phyloP scores from a whole-genome alignment of 75 land plant species.

The Pinus albicaulis region DNA sequence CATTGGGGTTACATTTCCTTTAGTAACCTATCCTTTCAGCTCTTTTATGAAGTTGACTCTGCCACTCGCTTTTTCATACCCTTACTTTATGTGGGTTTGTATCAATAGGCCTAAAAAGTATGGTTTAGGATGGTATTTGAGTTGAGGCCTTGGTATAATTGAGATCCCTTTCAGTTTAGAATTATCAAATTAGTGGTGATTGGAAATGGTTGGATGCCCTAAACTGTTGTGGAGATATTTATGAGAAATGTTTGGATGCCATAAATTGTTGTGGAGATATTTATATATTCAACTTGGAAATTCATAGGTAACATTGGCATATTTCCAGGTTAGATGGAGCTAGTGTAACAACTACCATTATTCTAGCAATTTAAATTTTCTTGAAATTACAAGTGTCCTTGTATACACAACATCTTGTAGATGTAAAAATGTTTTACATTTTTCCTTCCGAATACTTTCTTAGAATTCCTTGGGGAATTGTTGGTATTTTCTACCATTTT shows the following conservation, averaged over 20 bases:
- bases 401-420: constrained; percentile 69
- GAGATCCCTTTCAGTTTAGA: no score
- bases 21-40: no score
- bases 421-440: constrained; percentile 72
- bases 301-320: constrained; percentile 87
- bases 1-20: no score
- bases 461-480: constrained; percentile 94
- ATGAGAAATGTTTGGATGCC: no score
- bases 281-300: constrained; percentile 82
- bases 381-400: constrained; percentile 77
- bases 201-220: constrained; percentile 94
- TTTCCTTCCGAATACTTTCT: constrained; percentile 60
- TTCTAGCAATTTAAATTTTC: constrained; percentile 57
- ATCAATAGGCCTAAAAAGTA: no score
- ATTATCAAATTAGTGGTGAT: constrained; percentile 80
- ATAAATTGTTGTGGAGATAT: constrained; percentile 53
- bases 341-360: constrained; percentile 81
- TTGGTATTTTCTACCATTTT: constrained; percentile 73
- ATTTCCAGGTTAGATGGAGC: constrained; percentile 88
- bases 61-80: no score
- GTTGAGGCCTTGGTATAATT: no score
- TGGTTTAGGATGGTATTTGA: no score
- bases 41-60: no score
- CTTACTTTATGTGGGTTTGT: no score
- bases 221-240: no score